Evolutionary conservation across 805 yeast genomes (phyloP), one percentile per base, ranked within the genome.

Genomic region (Candida pseudoglaebosa): DNA sequence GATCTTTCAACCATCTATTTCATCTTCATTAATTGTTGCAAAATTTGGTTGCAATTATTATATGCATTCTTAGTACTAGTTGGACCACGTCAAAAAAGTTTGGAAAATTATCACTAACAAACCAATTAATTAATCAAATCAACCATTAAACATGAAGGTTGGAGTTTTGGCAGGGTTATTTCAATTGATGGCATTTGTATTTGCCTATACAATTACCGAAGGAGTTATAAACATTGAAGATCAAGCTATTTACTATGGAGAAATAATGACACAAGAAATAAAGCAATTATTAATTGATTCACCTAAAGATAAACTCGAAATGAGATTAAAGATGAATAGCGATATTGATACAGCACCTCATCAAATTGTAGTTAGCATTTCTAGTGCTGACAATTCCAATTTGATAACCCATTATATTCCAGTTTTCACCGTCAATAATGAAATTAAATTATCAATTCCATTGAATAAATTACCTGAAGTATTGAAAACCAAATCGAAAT

Each of bases 371-470:
- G 39, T 65, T 17, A 45, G 60, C 6, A 46, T 69, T 19, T 57
- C 64, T 4, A 50, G 53, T 33, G 45, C 43, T 18, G 38, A 54
- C 19, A 52, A 56, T 18, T 35, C 53, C 14, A 62, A 66, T 7
- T 54, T 68, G 41, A 67, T 59, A 28, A 44, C 52, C 14, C 53
- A 67, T 32, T 52, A 50, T 29, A 59, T 59, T 29, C 71, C 73
- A 21, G 49, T 48, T 12, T 57, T 55, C 44, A 44, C 44, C 12
- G 45, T 40, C 5, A 42, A 49, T 21, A 45, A 49, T 15, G 46
- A 45, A 14, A 45, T 61, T 31, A 50, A 47, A 31, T 47, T 59
- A 16, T 32, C 53, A n/a, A 47, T 67, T 21, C 48, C 56, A n/a
- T 56, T 47, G 7, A 39, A 40, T 19, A 56, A 56, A 40, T 44